Base-by-base conservation (phyloP, 768 basidiomycete genomes). In the Naganishia vishniacii region DNA sequence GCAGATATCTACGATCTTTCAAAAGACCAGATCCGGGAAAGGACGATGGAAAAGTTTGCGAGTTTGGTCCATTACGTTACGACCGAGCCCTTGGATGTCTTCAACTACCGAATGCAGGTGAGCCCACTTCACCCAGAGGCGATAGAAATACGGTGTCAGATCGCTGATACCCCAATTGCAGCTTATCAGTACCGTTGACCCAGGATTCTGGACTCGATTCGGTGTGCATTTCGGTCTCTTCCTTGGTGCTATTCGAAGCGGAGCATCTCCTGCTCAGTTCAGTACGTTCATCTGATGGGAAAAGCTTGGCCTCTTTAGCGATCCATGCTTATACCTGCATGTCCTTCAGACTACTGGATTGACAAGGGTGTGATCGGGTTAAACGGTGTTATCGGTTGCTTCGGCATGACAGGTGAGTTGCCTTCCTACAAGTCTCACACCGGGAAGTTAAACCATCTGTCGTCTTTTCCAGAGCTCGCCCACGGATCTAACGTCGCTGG, bases 401-500 rank as follows among this genome's bases (percentile, higher is more conserved):
- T 77, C 56, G 75, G 74, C 28, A 77, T 77, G 75, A 77, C 75
- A 48, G 63, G 63, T 58, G 25, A 48, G 63, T 40, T 15, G 15
- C 49, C 15, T 13, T 5, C 25, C 11, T 37, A 12, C 18, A 26
- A n/a, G 48, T 25, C 18, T 34, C 9, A 31, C 2, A 34, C 29
- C 18, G 29, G 4, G n/a, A 23, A 2, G n/a, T 15, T 40, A 31
- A 26, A 32, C 29, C 6, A 12, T 32, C n/a, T n/a, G 45, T 23
- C 9, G 25, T n/a, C 4, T 51, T 29, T 7, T 8, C 3, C 41
- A 64, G 72, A 74, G 53, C 70, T 73, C 18, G 69, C 71, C 2
- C 78, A 79, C 65, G 78, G 79, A 7, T 77, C 75, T 13, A 80
- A 80, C 68, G 79, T 80, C 9, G 80, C 80, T 12, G 80, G 79